Percentiles rank a stretch among this genome's conserved stretches.
phyloP scores from a whole-genome alignment of 73 alveolate species.

The Uronychia setigera region DNA sequence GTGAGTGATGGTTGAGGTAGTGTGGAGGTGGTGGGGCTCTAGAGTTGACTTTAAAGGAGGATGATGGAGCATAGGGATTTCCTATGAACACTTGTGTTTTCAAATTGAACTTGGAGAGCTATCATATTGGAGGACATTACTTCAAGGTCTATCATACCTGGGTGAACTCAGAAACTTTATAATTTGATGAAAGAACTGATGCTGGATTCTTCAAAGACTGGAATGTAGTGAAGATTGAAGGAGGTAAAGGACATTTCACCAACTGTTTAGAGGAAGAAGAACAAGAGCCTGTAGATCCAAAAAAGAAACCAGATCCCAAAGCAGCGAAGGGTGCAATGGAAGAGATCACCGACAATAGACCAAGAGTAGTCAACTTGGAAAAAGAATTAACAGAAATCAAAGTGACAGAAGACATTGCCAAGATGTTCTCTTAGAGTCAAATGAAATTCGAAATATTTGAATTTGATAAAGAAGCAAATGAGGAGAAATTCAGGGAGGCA shows the following conservation, averaged over 20 bases:
- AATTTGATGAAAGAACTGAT: conserved; percentile 32
- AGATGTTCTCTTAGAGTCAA: conserved; percentile 18
- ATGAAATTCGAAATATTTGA: conserved; percentile 54
- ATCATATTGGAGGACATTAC: conserved; percentile 62
- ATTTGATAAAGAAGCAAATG: conserved; percentile 55
- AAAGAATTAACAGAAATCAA: conserved; percentile 48
- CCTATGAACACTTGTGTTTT: not conserved
- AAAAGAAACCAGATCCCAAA: conserved; percentile 42
- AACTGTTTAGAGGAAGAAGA: conserved; percentile 13
- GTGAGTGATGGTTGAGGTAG: too few species aligned
- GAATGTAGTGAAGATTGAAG: conserved; percentile 55
- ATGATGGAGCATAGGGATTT: too few species aligned
- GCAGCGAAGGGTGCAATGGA: conserved; percentile 64
- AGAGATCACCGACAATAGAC: conserved; percentile 61
- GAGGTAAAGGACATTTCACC: conserved; percentile 49
- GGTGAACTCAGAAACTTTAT: conserved; percentile 31
- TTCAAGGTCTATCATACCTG: conserved; percentile 48
- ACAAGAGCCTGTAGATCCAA: conserved; percentile 25
- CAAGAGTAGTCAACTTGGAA: conserved; percentile 26
- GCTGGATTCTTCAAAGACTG: conserved; percentile 66
- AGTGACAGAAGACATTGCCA: conserved; percentile 67
- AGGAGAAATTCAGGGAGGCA: conserved; percentile 38
- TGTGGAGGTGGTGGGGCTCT: too few species aligned
- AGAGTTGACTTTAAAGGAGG: too few species aligned
- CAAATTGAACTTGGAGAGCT: not conserved